Base-by-base conservation (phyloP, 1,139 yeast genomes). In the Diutina sp. region DNA sequence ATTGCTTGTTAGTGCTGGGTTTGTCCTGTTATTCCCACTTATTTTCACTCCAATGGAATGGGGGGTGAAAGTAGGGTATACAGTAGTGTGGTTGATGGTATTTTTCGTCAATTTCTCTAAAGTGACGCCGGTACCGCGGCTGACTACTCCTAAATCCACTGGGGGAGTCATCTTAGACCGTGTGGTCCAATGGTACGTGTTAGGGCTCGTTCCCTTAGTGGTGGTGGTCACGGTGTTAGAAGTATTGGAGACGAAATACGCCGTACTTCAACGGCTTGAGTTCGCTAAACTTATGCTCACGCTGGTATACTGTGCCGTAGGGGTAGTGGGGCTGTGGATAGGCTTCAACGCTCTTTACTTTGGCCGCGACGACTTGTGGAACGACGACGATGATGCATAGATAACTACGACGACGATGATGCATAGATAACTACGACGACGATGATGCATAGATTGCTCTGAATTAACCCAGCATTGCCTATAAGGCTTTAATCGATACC, bases 331-430 rank as follows among this genome's bases (percentile, higher is more conserved):
- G 55, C 84, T 96, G 57, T 95, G 97, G 96, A 81, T 87, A 60
- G 95, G 95, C 1, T 81, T 93, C 61, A 82, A 87, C 58, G 90
- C 96, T 96, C 72, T 88, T 55, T 91, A 89, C 67, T 87, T 90
- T 67, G 83, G 89, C 57, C 88, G 85, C 63, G 93, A 86, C 62
- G 73, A 78, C 5, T 71, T 85, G 6, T 84, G 90, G 90, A 65
- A 9, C 9, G 29, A 16, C 11, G 30, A 46, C 7, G 46, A 14
- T 1, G 46, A 44, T 21, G 25, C 25, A 21, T 21, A 21, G 4
- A 21, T 21, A n/a, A n/a, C n/a, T n/a, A 9, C 9, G 29, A 16
- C 11, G 30, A 46, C 7, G 46, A 14, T 1, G 46, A 44, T 21
- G 25, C 25, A 21, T 21, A 21, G 4, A 21, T 21, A n/a, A n/a